Conservation (phyloP, 2,329 filamentous ascomycete species). For the Clonostachys byssicola region DNA sequence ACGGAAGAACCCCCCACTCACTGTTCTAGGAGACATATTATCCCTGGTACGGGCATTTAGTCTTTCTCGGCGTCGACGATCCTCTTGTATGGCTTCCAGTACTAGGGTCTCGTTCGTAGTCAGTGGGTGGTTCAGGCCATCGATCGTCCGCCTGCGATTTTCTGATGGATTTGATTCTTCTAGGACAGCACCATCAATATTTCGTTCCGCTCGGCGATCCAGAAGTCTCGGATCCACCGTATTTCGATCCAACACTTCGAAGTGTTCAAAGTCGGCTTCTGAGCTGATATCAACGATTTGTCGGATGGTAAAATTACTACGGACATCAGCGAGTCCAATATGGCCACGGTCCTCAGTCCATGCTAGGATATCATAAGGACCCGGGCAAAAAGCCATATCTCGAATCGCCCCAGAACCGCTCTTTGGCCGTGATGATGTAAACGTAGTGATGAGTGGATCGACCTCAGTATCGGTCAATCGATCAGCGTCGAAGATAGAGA, state of each 20-base stretch:
- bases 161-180: conserved; percentile 5
- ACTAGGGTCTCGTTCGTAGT: conserved; percentile 51
- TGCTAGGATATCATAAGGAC: conserved; percentile 83
- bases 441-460: conserved; percentile 67
- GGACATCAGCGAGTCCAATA: conserved; percentile 70
- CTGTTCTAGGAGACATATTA: neutral
- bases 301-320: conserved; percentile 60
- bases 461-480: conserved; percentile 35
- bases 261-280: conserved; percentile 50
- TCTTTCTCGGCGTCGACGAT: conserved; percentile 46
- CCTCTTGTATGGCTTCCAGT: conserved; percentile 50
- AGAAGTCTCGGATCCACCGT: conserved; percentile 49
- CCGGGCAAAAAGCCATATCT: conserved; percentile 88
- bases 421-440: conserved; percentile 72
- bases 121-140: conserved; percentile 45
- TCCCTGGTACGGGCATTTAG: conserved; percentile 9
- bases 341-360: conserved; percentile 88
- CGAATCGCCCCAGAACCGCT: conserved; percentile 75
- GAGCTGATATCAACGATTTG: conserved; percentile 65
- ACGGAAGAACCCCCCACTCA: neutral
- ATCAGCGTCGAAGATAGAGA: conserved; percentile 66
- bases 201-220: conserved; percentile 39
- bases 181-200: conserved; percentile 2
- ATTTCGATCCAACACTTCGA: conserved; percentile 51
- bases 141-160: conserved; percentile 20